Evolutionary conservation across 2,329 filamentous ascomycete species (phyloP), one percentile per base, ranked within the genome.

Genomic region (Ceratocystis eucalypticola): DNA sequence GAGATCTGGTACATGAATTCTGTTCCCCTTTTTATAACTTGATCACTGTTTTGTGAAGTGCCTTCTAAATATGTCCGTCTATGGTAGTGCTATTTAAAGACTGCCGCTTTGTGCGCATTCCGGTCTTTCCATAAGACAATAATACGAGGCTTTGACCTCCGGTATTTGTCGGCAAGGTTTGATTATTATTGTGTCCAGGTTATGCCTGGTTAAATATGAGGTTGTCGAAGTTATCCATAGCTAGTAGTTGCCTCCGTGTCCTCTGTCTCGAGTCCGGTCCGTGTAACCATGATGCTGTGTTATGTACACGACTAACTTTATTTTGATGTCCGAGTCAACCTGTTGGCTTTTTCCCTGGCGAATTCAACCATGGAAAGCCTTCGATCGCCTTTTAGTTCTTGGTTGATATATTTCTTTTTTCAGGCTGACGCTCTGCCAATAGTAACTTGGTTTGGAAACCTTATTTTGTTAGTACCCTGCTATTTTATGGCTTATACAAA

Each of bases 1-100:
- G 55, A 59, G 55, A 59, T 59, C 55, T 59, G 55, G 55, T 59
- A 59, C 15, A 33, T 59, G 55, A 59, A 59, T 59, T 59, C 55
- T 59, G 55, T 59, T 33, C 55, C 55, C 55, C 12, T 12, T 12
- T 41, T 3, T 12, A 37, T n/a, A 37, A 15, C 3, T 15, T 5
- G 0, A 0, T 15, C 7, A 0, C 15, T 37, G 1, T 59, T 1
- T 1, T 33, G 12, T 59, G 15, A 10, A 1, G 3, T 37, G 5
- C 5, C 0, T 2, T 17, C 12, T 45, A 22, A 44, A 8, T 6
- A n/a, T 64, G 62, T 4, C 45, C 2, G 17, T 53, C 17, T 22
- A 8, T 25, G 3, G 17, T 20, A 2, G 5, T 20, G 10, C 3
- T 15, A 5, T 12, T 10, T 12, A 4, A 15, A 41, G 2, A 3